A percentile compares a stretch with the other conserved stretches of the same genome.
These are phyloP conservation scores for Trametes versicolor DNA, from an alignment of 1,284 basidiomycete genomes.

Conservation along the genomic window DNA sequence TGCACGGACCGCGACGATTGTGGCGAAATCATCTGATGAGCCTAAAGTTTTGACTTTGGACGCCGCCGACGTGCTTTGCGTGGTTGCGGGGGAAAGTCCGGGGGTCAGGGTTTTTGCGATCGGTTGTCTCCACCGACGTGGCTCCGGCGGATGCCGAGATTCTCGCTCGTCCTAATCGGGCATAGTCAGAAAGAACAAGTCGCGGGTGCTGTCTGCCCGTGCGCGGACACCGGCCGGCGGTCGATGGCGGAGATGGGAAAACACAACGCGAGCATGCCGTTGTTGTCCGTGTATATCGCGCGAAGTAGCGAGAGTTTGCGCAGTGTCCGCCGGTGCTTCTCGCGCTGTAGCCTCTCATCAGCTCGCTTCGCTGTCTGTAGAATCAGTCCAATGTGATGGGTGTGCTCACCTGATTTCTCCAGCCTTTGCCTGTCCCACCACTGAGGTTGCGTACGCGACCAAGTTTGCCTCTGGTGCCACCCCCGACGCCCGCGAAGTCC, in stretches of 20 bases:
- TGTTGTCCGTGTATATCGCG: conserved; percentile 10
- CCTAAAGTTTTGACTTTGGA: conserved; percentile 27
- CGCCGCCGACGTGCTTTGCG: conserved; percentile 11
- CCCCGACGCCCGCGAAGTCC: conserved; percentile 27
- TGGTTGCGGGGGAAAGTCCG: conserved; percentile 22
- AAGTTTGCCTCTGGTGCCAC: conserved; percentile 32
- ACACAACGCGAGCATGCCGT: conserved; percentile 6
- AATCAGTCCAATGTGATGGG: conserved; percentile 19
- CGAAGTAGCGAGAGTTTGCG: conserved; percentile 2
- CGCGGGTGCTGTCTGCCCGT: conserved; percentile 14
- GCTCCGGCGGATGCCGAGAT: conserved; percentile 17
- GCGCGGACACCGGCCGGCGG: background rate
- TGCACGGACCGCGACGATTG: conserved; percentile 17
- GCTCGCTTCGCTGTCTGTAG: conserved; percentile 13
- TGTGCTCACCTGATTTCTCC: conserved; percentile 20
- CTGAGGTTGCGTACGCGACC: conserved; percentile 26
- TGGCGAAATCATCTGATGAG: conserved; percentile 14
- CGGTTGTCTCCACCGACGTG: conserved; percentile 10
- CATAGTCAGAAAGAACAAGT: conserved; percentile 4
- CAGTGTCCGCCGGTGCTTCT: conserved; percentile 11
- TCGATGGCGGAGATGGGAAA: conserved; percentile 16
- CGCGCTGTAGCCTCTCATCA: conserved; percentile 7
- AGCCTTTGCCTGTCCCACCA: conserved; percentile 34
- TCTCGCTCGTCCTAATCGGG: conserved; percentile 12
- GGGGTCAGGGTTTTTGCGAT: conserved; percentile 16